Percentiles rank a stretch among this genome's conserved stretches.
Evolutionary conservation across 2,329 filamentous ascomycete species (phyloP).

Genomic region (Cercospora berteroae): DNA sequence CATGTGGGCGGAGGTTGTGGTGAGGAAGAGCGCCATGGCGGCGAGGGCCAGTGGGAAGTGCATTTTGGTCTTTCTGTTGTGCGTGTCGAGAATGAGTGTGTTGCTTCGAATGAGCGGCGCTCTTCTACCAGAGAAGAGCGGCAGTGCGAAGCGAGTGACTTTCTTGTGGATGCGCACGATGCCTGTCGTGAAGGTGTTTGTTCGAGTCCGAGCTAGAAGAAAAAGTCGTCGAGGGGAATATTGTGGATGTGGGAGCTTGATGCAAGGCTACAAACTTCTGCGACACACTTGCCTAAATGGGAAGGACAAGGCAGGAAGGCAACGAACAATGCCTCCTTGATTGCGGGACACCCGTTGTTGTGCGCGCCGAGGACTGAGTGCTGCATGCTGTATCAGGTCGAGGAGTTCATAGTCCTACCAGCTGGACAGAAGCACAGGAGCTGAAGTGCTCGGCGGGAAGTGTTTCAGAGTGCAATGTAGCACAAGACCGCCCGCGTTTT

Average conservation of each 20-base stretch:
- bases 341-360: background rate
- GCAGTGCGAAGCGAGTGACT: background rate
- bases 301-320: background rate
- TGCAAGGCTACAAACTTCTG: background rate
- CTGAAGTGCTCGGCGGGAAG: background rate
- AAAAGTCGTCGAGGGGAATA: background rate
- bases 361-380: background rate
- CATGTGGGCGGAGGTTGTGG: constrained; percentile 21
- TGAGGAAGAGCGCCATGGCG: constrained; percentile 9
- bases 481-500: constrained; percentile 3
- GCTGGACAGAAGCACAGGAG: background rate
- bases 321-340: background rate
- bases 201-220: background rate
- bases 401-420: background rate
- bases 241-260: background rate
- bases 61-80: constrained; percentile 15
- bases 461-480: constrained; percentile 9
- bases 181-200: background rate
- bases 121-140: constrained; percentile 6
- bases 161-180: background rate
- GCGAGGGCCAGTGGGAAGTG: constrained; percentile 7
- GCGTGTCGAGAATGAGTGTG: background rate
- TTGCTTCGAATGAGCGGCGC: background rate
- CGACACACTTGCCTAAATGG: background rate
- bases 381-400: background rate